These are phyloP conservation scores for Haberlea rhodopensis DNA, from an alignment of 257 asterid genomes.

Conservation along the genomic window DNA sequence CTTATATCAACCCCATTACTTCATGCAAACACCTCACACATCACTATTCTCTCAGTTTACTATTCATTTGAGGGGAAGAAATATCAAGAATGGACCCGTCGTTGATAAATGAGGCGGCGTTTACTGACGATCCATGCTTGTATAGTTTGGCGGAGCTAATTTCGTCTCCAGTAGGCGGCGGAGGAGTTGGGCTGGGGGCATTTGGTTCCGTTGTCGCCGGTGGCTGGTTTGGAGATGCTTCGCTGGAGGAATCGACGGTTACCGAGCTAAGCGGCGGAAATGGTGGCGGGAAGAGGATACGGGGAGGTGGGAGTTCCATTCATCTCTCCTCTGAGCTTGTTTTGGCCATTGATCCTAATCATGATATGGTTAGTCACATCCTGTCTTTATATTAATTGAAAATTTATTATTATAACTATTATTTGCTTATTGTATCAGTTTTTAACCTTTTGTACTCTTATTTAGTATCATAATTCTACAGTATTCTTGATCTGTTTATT, in stretches of 20 bases:
- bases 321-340: conserved; percentile 45
- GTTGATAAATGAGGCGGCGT: conserved; percentile 63
- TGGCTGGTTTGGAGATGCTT: conserved; percentile 34
- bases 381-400: background rate
- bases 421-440: too few species aligned
- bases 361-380: conserved; percentile 45
- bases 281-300: conserved; percentile 46
- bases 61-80: conserved; percentile 11
- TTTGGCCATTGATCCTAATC: conserved; percentile 44
- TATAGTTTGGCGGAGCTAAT: conserved; percentile 74
- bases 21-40: conserved; percentile 24
- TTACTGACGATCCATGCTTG: conserved; percentile 65
- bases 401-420: too few species aligned
- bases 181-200: conserved; percentile 42
- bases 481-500: too few species aligned
- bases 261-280: conserved; percentile 62
- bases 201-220: conserved; percentile 47
- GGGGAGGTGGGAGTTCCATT: conserved; percentile 41
- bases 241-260: conserved; percentile 64
- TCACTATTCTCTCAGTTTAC: conserved; percentile 10
- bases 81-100: conserved; percentile 71
- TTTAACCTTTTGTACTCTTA: background rate
- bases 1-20: conserved; percentile 33
- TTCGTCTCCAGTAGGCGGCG: conserved; percentile 50
- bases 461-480: conserved; percentile 1